Conservation (phyloP, 1,284 basidiomycete genomes). For the Cryptococcus sp. region DNA sequence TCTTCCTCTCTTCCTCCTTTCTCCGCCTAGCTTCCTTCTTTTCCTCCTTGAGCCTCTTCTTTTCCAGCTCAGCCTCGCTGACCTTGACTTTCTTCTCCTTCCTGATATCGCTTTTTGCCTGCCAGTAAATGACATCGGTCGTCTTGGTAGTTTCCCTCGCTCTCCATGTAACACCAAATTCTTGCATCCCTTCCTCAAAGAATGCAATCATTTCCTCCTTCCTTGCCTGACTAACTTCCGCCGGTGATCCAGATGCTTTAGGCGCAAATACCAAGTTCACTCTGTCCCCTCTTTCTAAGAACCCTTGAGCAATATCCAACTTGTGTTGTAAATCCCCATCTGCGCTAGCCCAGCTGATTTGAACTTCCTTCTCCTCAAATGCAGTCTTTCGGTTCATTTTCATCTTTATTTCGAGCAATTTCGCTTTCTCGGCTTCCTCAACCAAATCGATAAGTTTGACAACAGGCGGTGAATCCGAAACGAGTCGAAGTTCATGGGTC, state of each 20-base stretch:
- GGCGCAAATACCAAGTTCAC: slow-evolving; percentile 41
- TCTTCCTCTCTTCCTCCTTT: not conserved
- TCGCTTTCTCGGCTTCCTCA: slow-evolving; percentile 22
- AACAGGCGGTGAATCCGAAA: slow-evolving; percentile 29
- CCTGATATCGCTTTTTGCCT: slow-evolving; percentile 77
- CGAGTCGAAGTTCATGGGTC: slow-evolving; percentile 26
- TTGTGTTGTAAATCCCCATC: slow-evolving; percentile 40
- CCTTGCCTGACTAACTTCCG: slow-evolving; percentile 9
- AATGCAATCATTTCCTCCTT: slow-evolving; percentile 53
- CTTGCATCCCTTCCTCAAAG: slow-evolving; percentile 67
- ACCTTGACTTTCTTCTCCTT: slow-evolving; percentile 83
- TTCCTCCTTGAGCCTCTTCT: slow-evolving; percentile 2
- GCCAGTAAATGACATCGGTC: slow-evolving; percentile 60
- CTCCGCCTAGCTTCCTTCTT: slow-evolving; percentile 2
- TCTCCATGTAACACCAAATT: slow-evolving; percentile 78
- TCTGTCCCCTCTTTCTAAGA: slow-evolving; percentile 41
- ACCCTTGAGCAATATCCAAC: slow-evolving; percentile 18
- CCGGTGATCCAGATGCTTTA: slow-evolving; percentile 11
- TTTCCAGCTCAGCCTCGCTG: slow-evolving; percentile 5
- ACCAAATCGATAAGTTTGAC: slow-evolving; percentile 32
- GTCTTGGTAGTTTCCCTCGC: slow-evolving; percentile 71
- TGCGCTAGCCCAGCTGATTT: slow-evolving; percentile 41
- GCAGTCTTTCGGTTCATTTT: slow-evolving; percentile 24
- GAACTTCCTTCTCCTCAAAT: slow-evolving; percentile 42
- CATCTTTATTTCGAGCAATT: slow-evolving; percentile 20